These are phyloP conservation scores for Fusarium praegraminearum DNA, from an alignment of 2,329 filamentous ascomycete genomes.

Conservation along the genomic window DNA sequence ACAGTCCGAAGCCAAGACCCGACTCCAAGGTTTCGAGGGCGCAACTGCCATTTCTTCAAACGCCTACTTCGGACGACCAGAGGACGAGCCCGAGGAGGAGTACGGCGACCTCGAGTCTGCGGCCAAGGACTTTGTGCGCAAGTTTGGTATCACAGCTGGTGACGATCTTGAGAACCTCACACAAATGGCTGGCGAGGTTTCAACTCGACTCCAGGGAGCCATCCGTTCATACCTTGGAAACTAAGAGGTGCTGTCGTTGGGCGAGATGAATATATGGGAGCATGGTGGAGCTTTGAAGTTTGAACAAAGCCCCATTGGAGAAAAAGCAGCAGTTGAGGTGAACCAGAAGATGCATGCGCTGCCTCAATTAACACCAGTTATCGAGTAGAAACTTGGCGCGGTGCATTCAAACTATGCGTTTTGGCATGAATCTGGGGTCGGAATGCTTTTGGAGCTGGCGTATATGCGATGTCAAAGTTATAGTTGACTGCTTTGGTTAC, in stretches of 20 bases:
- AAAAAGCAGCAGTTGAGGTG: conserved; percentile 28
- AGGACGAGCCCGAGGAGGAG: conserved; percentile 82
- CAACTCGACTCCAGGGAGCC: conserved; percentile 82
- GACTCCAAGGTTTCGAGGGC: conserved; percentile 92
- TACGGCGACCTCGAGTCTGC: conserved; percentile 94
- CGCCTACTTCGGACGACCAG: conserved; percentile 94
- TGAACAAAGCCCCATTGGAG: conserved; percentile 13
- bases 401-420: conserved; percentile 21
- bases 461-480: conserved; percentile 49
- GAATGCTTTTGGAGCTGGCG: conserved; percentile 49
- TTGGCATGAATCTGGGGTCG: conserved; percentile 41
- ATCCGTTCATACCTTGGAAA: conserved; percentile 73
- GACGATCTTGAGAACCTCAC: conserved; percentile 95
- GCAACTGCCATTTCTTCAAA: conserved; percentile 94
- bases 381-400: conserved; percentile 26
- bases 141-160: conserved; percentile 93
- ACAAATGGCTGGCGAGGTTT: conserved; percentile 85
- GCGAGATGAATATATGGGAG: conserved; percentile 1
- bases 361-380: conserved; percentile 16
- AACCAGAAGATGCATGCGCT: conserved; percentile 24
- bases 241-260: conserved; percentile 51
- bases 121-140: conserved; percentile 94
- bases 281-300: conserved; percentile 25
- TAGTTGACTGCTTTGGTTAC: conserved; percentile 49
- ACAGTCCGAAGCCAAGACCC: conserved; percentile 85